Evolutionary conservation across 1,284 basidiomycete species (phyloP).

Genomic region (Marasmius fiardii): DNA sequence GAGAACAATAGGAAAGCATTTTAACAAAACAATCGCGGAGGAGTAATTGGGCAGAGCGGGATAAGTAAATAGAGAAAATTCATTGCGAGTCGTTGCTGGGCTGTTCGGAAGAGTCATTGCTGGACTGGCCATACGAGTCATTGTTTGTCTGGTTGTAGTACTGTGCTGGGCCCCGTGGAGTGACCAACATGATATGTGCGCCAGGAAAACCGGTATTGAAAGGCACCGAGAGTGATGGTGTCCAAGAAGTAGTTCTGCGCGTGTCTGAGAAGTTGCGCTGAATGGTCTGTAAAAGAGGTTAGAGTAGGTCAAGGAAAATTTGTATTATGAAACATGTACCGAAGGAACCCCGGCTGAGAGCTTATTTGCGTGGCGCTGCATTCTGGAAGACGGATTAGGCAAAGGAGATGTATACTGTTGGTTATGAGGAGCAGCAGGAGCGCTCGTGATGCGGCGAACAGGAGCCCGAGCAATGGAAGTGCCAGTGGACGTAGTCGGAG

Average conservation of each 20-base stretch:
- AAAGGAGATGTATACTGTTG: constrained; percentile 3
- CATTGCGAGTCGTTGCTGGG: neutral
- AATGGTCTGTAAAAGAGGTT: neutral
- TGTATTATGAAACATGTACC: neutral
- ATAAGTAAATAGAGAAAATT: neutral
- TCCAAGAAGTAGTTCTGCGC: neutral
- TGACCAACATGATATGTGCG: neutral
- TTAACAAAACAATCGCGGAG: too few species aligned
- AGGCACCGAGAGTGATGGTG: neutral
- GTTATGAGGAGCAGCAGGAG: constrained; percentile 24
- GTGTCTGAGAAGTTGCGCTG: neutral
- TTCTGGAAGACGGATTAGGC: constrained; percentile 6
- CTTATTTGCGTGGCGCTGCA: neutral
- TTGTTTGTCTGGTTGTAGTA: neutral
- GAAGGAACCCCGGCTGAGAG: neutral
- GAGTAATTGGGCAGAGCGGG: too few species aligned
- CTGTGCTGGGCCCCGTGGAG: neutral
- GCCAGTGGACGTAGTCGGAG: constrained; percentile 8
- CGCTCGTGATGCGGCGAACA: constrained; percentile 27
- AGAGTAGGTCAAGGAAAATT: neutral
- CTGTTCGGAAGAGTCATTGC: neutral
- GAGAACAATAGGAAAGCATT: too few species aligned
- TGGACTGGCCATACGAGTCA: neutral
- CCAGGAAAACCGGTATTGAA: neutral
- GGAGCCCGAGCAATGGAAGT: constrained; percentile 16